Percentiles rank a stretch among this genome's conserved stretches.
Conservation (phyloP, 768 basidiomycete genomes). For the Nidularia pulvinata region DNA sequence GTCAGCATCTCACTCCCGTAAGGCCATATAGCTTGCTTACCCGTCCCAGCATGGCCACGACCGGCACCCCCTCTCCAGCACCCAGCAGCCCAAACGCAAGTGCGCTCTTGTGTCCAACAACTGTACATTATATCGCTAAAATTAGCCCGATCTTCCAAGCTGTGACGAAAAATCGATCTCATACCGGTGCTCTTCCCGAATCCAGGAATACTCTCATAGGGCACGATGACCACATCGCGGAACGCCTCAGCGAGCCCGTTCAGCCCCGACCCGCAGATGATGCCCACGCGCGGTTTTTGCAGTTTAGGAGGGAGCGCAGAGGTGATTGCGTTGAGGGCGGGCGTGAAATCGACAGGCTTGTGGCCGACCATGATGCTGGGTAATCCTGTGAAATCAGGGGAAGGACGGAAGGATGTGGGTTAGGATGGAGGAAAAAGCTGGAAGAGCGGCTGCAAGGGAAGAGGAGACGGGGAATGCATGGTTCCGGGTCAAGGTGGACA, state of each 20-base stretch:
- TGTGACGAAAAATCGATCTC: constrained; percentile 7
- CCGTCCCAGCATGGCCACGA: constrained; percentile 89
- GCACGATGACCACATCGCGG: constrained; percentile 54
- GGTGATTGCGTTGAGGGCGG: constrained; percentile 29
- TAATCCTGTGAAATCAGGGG: too few species aligned
- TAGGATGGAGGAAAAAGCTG: too few species aligned
- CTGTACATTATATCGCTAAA: constrained; percentile 29
- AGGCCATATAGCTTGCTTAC: constrained; percentile 32
- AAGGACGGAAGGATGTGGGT: too few species aligned
- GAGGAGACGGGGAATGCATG: too few species aligned
- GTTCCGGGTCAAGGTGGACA: too few species aligned
- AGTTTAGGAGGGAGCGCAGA: constrained; percentile 28
- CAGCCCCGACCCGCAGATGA: constrained; percentile 88
- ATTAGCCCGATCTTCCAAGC: background rate
- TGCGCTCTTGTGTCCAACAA: constrained; percentile 78
- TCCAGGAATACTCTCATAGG: constrained; percentile 69
- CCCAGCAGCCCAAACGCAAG: constrained; percentile 84
- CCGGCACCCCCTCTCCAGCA: constrained; percentile 61
- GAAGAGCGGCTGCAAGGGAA: too few species aligned
- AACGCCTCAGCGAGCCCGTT: constrained; percentile 69
- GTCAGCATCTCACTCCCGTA: too few species aligned
- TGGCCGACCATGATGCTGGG: background rate
- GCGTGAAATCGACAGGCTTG: constrained; percentile 8
- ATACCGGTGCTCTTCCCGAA: constrained; percentile 79
- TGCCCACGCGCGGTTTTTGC: constrained; percentile 64